Conservation (phyloP, 352 stramenopile species). For the Aphanomyces stellatus region DNA sequence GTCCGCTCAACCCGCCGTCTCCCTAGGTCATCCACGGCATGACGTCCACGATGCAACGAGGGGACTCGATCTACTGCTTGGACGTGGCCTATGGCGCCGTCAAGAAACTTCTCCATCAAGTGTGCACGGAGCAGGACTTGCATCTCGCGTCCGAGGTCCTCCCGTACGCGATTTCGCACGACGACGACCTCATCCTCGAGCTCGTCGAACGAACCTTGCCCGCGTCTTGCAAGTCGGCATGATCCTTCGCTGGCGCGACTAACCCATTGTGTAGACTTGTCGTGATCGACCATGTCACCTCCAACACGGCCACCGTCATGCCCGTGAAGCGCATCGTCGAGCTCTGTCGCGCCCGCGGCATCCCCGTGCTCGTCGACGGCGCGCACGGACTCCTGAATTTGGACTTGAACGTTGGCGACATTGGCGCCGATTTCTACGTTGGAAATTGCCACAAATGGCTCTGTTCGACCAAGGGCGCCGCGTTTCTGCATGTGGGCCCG, state of each 20-base stretch:
- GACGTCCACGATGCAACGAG: neutral
- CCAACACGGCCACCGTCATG: constrained; percentile 86
- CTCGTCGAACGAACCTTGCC: constrained; percentile 30
- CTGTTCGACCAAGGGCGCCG: constrained; percentile 77
- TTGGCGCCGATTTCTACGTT: constrained; percentile 88
- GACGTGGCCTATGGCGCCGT: constrained; percentile 78
- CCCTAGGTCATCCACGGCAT: neutral
- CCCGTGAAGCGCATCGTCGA: constrained; percentile 72
- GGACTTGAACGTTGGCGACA: constrained; percentile 45
- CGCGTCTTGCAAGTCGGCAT: constrained; percentile 3
- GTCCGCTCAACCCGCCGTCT: neutral
- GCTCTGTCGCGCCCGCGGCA: constrained; percentile 34
- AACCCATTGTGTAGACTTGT: constrained; percentile 45
- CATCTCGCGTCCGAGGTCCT: constrained; percentile 50
- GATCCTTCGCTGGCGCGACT: constrained; percentile 27
- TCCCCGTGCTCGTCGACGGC: constrained; percentile 85
- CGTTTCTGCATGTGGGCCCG: constrained; percentile 74
- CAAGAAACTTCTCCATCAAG: constrained; percentile 81
- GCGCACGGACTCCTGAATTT: constrained; percentile 86
- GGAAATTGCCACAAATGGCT: constrained; percentile 96
- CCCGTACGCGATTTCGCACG: constrained; percentile 49
- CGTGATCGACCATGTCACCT: constrained; percentile 91
- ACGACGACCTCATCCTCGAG: constrained; percentile 39
- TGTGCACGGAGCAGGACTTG: constrained; percentile 20
- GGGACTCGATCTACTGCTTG: constrained; percentile 12